These are phyloP conservation scores for Colletotrichum liaoningense DNA, from an alignment of 2,329 filamentous ascomycete species.

Conservation along the genomic window DNA sequence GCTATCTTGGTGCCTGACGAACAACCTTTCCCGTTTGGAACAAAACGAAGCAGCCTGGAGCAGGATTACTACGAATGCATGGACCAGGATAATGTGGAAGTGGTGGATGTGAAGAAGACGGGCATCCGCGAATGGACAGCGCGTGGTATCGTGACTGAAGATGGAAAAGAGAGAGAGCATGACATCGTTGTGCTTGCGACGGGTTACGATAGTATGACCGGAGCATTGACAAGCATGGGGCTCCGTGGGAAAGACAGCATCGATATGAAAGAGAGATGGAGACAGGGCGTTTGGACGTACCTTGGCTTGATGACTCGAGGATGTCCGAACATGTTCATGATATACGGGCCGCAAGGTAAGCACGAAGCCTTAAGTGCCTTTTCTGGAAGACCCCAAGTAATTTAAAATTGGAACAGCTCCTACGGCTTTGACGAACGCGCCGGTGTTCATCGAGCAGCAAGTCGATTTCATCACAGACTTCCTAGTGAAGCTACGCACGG, in stretches of 20 bases:
- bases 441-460: conserved; percentile 34
- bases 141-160: conserved; percentile 51
- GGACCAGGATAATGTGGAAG: conserved; percentile 55
- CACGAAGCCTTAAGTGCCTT: not conserved
- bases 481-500: conserved; percentile 21
- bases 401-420: conserved; percentile 25
- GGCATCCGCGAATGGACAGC: conserved; percentile 53
- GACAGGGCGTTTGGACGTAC: conserved; percentile 43
- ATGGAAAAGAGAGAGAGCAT: conserved; percentile 50
- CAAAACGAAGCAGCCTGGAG: conserved; percentile 59
- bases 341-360: conserved; percentile 41
- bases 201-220: conserved; percentile 49
- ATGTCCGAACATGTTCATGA: conserved; percentile 39
- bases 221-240: conserved; percentile 45
- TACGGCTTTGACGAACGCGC: conserved; percentile 37
- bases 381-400: not conserved
- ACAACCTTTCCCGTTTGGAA: conserved; percentile 57
- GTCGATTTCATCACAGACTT: conserved; percentile 36
- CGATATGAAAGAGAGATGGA: conserved; percentile 46
- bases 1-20: conserved; percentile 59
- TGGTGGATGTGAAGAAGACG: conserved; percentile 56
- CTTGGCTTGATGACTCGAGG: conserved; percentile 39
- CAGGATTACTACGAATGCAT: conserved; percentile 61
- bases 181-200: conserved; percentile 48
- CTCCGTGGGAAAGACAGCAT: conserved; percentile 43